phyloP scores from a whole-genome alignment of 1,139 yeast genomes.

The Keqinozyma sinolaborantium region DNA sequence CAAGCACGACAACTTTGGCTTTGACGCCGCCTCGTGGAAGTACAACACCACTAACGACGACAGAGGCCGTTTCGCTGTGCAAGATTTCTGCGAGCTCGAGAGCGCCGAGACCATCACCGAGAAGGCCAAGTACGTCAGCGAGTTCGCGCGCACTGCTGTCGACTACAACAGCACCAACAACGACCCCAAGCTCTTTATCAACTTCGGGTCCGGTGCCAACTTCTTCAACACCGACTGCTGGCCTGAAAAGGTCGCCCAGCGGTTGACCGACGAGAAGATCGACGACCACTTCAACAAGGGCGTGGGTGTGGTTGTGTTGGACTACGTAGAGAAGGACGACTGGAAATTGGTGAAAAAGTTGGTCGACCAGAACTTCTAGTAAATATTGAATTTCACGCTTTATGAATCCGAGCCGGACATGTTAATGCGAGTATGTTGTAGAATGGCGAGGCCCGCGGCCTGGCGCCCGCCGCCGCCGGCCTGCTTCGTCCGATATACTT shows the following conservation, averaged over 20 bases:
- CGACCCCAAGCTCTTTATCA: conserved; percentile 60
- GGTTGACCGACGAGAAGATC: conserved; percentile 46
- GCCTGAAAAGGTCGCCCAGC: conserved; percentile 66
- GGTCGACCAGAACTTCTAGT: conserved; percentile 52
- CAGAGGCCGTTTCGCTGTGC: conserved; percentile 60
- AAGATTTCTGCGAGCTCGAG: conserved; percentile 71
- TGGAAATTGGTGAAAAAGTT: conserved; percentile 57
- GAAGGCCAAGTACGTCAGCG: conserved; percentile 57
- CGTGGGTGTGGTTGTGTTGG: conserved; percentile 61
- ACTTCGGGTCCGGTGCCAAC: conserved; percentile 74
- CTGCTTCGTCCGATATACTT: too few species aligned
- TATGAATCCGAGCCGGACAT: background rate
- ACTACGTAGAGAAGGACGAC: conserved; percentile 60
- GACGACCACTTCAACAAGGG: conserved; percentile 51
- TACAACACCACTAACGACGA: conserved; percentile 68
- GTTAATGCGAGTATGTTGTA: background rate
- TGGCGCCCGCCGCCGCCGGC: too few species aligned
- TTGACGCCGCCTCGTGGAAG: conserved; percentile 66
- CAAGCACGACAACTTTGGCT: conserved; percentile 49
- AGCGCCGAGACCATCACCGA: conserved; percentile 49
- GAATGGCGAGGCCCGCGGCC: background rate
- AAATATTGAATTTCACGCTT: background rate
- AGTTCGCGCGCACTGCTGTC: conserved; percentile 52
- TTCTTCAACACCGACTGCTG: conserved; percentile 70
- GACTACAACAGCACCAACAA: conserved; percentile 43